These are phyloP conservation scores for Sporothrix euskadiensis DNA, from an alignment of 2,329 filamentous ascomycete species.

Conservation along the genomic window DNA sequence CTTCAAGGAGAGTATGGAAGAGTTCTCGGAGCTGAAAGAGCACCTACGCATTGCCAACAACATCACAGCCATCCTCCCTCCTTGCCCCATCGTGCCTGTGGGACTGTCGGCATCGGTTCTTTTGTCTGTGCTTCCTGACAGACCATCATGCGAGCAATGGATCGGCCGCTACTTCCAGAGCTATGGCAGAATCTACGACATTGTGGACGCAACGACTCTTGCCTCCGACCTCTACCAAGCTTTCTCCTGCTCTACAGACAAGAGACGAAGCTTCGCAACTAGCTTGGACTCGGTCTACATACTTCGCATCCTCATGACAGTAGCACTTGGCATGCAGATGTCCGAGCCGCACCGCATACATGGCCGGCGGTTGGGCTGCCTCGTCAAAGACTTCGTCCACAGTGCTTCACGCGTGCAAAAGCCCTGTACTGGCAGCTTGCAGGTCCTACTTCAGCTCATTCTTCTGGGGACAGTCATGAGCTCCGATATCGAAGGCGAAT, in stretches of 20 bases:
- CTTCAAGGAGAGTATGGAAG: constrained; percentile 9
- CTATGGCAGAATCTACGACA: constrained; percentile 23
- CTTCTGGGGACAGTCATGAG: constrained; percentile 19
- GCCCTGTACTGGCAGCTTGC: constrained; percentile 22
- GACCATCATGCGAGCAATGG: constrained; percentile 23
- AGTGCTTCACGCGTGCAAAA: constrained; percentile 16
- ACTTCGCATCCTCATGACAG: constrained; percentile 16
- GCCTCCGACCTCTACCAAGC: constrained; percentile 18
- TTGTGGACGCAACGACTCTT: constrained; percentile 7
- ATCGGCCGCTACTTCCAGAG: constrained; percentile 15
- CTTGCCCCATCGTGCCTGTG: background rate
- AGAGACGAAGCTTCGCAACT: background rate
- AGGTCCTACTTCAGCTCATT: constrained; percentile 23
- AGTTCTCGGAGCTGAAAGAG: constrained; percentile 23
- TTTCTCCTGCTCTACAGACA: background rate
- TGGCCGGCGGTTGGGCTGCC: constrained; percentile 23
- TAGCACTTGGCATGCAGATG: constrained; percentile 27
- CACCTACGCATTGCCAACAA: constrained; percentile 13
- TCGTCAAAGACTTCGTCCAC: constrained; percentile 21
- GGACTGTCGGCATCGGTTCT: background rate
- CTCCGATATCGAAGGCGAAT: constrained; percentile 25
- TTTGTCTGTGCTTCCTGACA: constrained; percentile 12
- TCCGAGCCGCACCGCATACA: constrained; percentile 23
- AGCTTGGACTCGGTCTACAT: constrained; percentile 21
- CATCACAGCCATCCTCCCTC: background rate